Base-by-base conservation (phyloP, 2,329 filamentous ascomycete genomes). In the Reticulascus tulasneorum region DNA sequence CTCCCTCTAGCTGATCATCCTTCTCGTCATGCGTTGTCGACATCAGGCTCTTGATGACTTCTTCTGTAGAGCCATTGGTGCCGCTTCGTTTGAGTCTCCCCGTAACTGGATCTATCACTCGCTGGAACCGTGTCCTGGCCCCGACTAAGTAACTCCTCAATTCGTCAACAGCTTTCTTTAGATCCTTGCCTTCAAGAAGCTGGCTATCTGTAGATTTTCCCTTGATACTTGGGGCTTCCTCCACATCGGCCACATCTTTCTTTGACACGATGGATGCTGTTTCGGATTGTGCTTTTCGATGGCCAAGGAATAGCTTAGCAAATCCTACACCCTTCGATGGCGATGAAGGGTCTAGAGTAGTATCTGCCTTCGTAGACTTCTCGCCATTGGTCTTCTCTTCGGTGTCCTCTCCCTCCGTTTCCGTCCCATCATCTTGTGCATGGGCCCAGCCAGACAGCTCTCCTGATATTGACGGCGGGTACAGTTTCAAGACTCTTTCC, bases 71-170 rank as follows among this genome's bases (percentile, higher is more conserved):
- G 6, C 61, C 66, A 36, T 66, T 65, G 18, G 64, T 54, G 33
- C 69, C 60, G 15, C 47, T 61, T n/a, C 62, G 54, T 54, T 77
- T 78, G n/a, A 83, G 56, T 43, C 73, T 77, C 16, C 77, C 79
- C 1, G 78, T 82, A 9, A 66, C 69, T 1, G 79, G 77, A 47
- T 83, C 77, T 37, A 83, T 68, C 19, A 78, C 69, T 9, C 75
- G 66, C 52, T 82, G 78, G 29, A 83, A 64, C 16, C 78, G 71
- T 15, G 77, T 74, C 41, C 93, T 80, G 13, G 90, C 88, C 45
- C 94, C 87, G 1, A 89, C 91, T 7, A 98, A 74, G 54, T 94
- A 98, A 17, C 83, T 84, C 51, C 86, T 87, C 3, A 98, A 71
- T 45, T 91, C 89, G 27, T 84, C 75, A 12, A 93, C 86, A 1